These are phyloP conservation scores for Macadamia tetraphylla DNA, from an alignment of 164 flowering plant species.

Conservation along the genomic window DNA sequence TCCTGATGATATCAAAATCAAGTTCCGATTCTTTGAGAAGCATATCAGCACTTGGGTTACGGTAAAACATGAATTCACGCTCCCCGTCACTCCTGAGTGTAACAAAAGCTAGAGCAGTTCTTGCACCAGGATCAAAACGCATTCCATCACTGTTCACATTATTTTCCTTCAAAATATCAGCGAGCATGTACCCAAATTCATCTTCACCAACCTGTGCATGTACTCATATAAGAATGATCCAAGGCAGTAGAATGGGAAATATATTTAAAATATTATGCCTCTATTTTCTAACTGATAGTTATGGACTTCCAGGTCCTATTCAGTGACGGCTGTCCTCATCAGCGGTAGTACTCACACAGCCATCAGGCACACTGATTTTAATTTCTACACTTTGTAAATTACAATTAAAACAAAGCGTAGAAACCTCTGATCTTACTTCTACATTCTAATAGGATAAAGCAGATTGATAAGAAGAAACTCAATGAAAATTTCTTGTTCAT, in stretches of 20 bases:
- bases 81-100: conserved; percentile 82
- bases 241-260: not conserved
- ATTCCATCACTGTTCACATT: conserved; percentile 79
- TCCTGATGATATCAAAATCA: conserved; percentile 67
- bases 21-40: conserved; percentile 80
- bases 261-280: not conserved
- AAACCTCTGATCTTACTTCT: too few species aligned
- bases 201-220: conserved; percentile 85
- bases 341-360: too few species aligned
- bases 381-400: too few species aligned
- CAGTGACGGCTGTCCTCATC: too few species aligned
- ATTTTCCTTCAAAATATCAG: conserved; percentile 84
- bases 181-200: conserved; percentile 98
- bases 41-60: conserved; percentile 99
- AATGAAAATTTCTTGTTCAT: too few species aligned
- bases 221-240: conserved; percentile 3
- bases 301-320: too few species aligned
- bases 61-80: conserved; percentile 97
- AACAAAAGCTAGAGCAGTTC: conserved; percentile 97
- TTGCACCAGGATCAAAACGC: conserved; percentile 95
- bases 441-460: too few species aligned
- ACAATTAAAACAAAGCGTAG: too few species aligned
- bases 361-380: too few species aligned
- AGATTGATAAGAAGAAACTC: too few species aligned
- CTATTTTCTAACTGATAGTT: conserved; percentile 1